Conservation (phyloP, 768 basidiomycete species). For the Podaxis mareebaensis region DNA sequence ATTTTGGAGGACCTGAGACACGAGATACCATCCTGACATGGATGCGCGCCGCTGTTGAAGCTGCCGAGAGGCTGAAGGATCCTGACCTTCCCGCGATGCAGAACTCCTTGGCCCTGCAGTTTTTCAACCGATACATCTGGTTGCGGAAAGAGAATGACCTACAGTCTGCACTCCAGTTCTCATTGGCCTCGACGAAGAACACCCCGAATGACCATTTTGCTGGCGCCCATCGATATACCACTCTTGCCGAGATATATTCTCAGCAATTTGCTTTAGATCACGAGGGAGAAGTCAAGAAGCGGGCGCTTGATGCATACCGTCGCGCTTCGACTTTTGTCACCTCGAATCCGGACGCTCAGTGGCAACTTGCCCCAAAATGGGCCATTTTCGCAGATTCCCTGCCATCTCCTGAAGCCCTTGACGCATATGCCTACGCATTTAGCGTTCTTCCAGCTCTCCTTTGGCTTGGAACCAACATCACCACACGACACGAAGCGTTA, state of each 20-base stretch:
- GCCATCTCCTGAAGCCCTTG: slow-evolving; percentile 8
- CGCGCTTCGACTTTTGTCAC: not conserved
- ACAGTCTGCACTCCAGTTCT: not conserved
- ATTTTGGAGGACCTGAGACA: slow-evolving; percentile 3
- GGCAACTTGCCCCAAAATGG: slow-evolving; percentile 18
- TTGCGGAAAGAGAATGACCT: not conserved
- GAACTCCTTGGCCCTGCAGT: not conserved
- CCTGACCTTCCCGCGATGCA: not conserved
- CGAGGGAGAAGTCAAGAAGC: not conserved
- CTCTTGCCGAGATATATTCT: slow-evolving; percentile 1
- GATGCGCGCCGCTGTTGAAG: not conserved
- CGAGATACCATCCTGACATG: not conserved
- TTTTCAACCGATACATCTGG: slow-evolving; percentile 5
- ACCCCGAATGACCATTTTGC: not conserved
- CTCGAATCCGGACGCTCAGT: slow-evolving; percentile 11
- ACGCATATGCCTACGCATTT: slow-evolving; percentile 17
- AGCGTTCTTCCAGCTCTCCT: slow-evolving; percentile 19
- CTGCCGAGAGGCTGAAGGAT: not conserved
- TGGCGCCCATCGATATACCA: not conserved
- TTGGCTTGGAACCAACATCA: slow-evolving; percentile 20
- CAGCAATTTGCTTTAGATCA: slow-evolving; percentile 2
- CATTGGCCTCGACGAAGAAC: not conserved
- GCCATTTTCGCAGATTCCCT: slow-evolving; percentile 15
- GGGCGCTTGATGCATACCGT: not conserved
- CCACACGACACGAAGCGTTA: slow-evolving; percentile 18